Evolutionary conservation across 495 filamentous ascomycete genomes (phyloP), one percentile per base, ranked within the genome.

Genomic region (Hypoxylon trugodes): DNA sequence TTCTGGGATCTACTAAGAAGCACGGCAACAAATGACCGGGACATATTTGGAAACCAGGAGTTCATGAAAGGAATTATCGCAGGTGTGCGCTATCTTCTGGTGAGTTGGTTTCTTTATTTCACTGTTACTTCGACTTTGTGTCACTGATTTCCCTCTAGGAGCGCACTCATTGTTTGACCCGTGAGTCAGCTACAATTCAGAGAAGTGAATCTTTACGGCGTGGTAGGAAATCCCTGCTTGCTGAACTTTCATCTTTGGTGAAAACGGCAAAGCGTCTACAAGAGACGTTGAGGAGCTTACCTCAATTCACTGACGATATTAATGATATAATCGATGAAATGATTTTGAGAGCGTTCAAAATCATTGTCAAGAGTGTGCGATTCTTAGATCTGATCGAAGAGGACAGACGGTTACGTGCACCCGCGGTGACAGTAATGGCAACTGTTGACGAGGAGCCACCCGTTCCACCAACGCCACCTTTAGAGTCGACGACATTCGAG

Each of bases 351-450:
- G 93, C 92, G 0, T 98, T 96, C 79, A 94, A 90, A 67, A 91
- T 97, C 55, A 90, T 96, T n/a, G 92, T 87, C 52, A 89, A 93
- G 55, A 91, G 90, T 30, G 92, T 97, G 47, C 84, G 87, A 58
- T 97, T 99, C 71, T 80, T 97, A n/a, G 96, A 99, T 69, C 81
- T 93, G 3, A 89, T 92, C 82, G 87, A 91, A 19, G 87, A 94
- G 53, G 89, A 92, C 61, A 76, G 78, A 26, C 73, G 74, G 32
- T 59, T 73, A 10, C 76, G 79, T 22, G 65, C 73, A 52, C 84
- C 87, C 25, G 80, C 84, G 38, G 76, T 82, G 36, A 77, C 73
- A 21, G 72, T 88, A 36, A 85, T 85, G 74, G 79, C 83, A 55
- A 87, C 87, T 21, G 83, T 89, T 40, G 80, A 82, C 16, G 86